Base-by-base conservation (phyloP, 495 filamentous ascomycete species). In the Podospora sp. region DNA sequence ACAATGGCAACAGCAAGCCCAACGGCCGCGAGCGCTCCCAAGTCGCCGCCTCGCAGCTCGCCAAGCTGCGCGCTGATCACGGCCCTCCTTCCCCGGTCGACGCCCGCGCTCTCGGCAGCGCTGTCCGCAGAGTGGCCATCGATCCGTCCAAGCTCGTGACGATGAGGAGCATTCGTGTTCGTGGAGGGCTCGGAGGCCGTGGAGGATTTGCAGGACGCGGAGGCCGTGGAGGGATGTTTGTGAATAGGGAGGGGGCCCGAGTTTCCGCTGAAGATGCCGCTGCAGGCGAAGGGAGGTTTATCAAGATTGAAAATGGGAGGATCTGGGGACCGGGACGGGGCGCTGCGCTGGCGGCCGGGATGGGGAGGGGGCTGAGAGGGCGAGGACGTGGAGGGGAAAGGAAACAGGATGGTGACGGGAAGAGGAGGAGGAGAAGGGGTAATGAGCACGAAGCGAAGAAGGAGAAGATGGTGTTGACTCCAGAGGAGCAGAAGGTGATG, bases 91-190 rank as follows among this genome's bases (percentile, higher is more conserved):
- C 50, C 35, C 33, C 35, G 33, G 21, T 73, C 60, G 72, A 76
- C 52, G 67, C 68, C 26, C 72, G 74, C 35, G 24, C 64, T 16
- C 55, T 73, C 29, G 65, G 67, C 27, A 53, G 49, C 55, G 26
- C 7, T n/a, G 16, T 26, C 66, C n/a, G 65, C 61, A 20, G 61
- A 2, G 33, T 2, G n/a, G 0, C 62, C 4, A 52, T 33, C 51
- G 63, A 65, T 52, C 22, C 63, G 51, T 50, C 69, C 33, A 73
- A 65, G 21, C 49, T 78, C 18, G 65, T 78, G 65, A 77, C 72
- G 65, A 18, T 79, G 11, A 71, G 71, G 35, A 75, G 70, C 49
- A 63, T 78, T 61, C 68, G 66, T 24, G 76, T n/a, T n/a, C n/a
- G n/a, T n/a, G n/a, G n/a, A n/a, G n/a, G n/a, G n/a, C n/a, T n/a